Base-by-base conservation (phyloP, 2,329 filamentous ascomycete genomes). In the Talaromyces amestolkiae region DNA sequence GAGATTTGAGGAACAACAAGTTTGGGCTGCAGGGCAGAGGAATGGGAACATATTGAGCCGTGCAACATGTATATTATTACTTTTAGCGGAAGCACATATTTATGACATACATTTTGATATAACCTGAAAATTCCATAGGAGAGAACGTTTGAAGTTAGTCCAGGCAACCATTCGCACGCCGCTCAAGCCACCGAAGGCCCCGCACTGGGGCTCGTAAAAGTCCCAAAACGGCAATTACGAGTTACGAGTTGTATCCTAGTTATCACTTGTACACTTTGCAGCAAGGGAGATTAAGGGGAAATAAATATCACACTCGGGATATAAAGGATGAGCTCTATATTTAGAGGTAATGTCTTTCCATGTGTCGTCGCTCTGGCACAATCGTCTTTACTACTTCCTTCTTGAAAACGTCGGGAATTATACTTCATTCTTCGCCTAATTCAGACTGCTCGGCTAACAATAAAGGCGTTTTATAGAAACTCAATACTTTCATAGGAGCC, bases 191-290 rank as follows among this genome's bases (percentile, higher is more conserved):
- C 35, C 35, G 8, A 37, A 7, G 22, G 56, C 31, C 56, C 56
- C 56, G 43, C 56, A 41, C 4, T 33, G 22, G 8, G 41, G 58
- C 58, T 60, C 58, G 58, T 60, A 60, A 60, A 60, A 33, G 58
- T 49, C 58, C 58, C 58, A 49, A 60, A 60, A 19, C 27, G 58
- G 58, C 24, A 60, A 60, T 60, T 60, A 60, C 58, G 56, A 59
- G 37, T n/a, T 41, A 33, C 49, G 49, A 31, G 17, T 17, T 27
- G 35, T 58, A 9, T 11, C 3, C 24, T 59, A 31, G 39, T 10
- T 13, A 45, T 27, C 19, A 8, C 56, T 27, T 19, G 11, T 59
- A 31, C 39, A 24, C 22, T 49, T 49, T 11, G 47, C 47, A 51
- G 22, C 3, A 51, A 6, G 13, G 22, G 22, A 51, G 15, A 51